Evolutionary conservation across 75 land plant genomes (phyloP).

Genomic region (Selaginella tamariscina): DNA sequence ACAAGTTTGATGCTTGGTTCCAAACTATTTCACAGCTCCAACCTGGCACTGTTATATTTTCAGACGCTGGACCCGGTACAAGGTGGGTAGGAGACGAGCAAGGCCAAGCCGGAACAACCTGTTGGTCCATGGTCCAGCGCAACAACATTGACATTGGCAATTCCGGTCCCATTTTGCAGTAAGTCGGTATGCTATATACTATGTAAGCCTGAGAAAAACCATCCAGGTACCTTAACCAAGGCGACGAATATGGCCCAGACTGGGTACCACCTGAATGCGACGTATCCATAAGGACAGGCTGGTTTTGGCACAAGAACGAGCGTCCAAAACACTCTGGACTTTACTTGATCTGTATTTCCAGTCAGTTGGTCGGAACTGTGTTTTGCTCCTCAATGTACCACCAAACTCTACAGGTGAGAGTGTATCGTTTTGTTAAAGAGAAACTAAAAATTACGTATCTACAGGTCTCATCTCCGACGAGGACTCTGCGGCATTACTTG

Average conservation of each 20-base stretch:
- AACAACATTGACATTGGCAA: slow-evolving; percentile 44
- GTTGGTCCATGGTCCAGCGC: slow-evolving; percentile 72
- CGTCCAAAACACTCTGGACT: slow-evolving; percentile 37
- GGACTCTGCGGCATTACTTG: slow-evolving; percentile 37
- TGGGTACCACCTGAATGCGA: slow-evolving; percentile 96
- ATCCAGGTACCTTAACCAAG: slow-evolving; percentile 53
- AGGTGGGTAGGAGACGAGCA: slow-evolving; percentile 90
- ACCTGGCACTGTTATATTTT: slow-evolving; percentile 74
- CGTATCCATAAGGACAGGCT: slow-evolving; percentile 72
- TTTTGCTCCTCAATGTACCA: slow-evolving; percentile 74
- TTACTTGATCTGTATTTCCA: slow-evolving; percentile 70
- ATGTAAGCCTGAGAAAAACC: not conserved
- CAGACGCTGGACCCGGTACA: slow-evolving; percentile 82
- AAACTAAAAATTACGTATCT: too few relatives aligned
- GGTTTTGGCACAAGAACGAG: slow-evolving; percentile 87
- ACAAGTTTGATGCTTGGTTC: slow-evolving; percentile 73
- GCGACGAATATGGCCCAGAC: slow-evolving; percentile 58
- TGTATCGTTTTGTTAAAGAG: too few relatives aligned
- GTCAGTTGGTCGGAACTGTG: slow-evolving; percentile 84
- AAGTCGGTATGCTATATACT: not conserved
- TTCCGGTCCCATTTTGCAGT: slow-evolving; percentile 12
- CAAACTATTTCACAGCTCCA: slow-evolving; percentile 54
- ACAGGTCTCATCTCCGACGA: slow-evolving; percentile 53
- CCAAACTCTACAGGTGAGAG: slow-evolving; percentile 69
- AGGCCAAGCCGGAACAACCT: slow-evolving; percentile 56